Evolutionary conservation across 257 asterid species (phyloP).

Genomic region (Ocimum tenuiflorum): DNA sequence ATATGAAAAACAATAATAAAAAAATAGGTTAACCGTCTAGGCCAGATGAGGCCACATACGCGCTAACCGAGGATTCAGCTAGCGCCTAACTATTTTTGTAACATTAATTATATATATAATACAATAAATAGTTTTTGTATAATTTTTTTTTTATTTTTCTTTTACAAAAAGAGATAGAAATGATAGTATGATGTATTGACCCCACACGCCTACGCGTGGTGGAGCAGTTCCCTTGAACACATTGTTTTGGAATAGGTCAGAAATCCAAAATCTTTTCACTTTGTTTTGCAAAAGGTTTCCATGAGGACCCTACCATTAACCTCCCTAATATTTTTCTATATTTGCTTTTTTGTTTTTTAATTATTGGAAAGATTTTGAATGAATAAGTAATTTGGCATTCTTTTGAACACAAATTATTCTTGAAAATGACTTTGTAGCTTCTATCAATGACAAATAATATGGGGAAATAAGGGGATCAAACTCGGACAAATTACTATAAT

Average conservation of each 20-base stretch:
- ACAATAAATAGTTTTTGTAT: too few species aligned
- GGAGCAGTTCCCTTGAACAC: conserved; percentile 30
- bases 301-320: conserved; percentile 40
- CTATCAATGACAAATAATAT: conserved; percentile 10
- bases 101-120: too few species aligned
- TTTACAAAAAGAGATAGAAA: not conserved
- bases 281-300: conserved; percentile 44
- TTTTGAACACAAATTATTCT: conserved; percentile 10
- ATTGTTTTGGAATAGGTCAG: conserved; percentile 28
- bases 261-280: conserved; percentile 30
- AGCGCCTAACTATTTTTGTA: too few species aligned
- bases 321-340: conserved; percentile 5
- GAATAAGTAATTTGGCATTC: conserved; percentile 12
- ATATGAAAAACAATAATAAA: too few species aligned
- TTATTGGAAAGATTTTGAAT: not conserved
- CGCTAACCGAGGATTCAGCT: too few species aligned
- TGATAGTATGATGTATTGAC: conserved; percentile 17
- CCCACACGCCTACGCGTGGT: conserved; percentile 54
- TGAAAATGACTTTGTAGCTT: conserved; percentile 36
- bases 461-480: not conserved
- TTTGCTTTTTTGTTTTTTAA: not conserved
- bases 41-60: too few species aligned
- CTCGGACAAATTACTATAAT: too few species aligned
- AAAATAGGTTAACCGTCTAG: too few species aligned
- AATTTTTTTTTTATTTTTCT: too few species aligned